Evolutionary conservation across 768 basidiomycete genomes (phyloP).

Genomic region (Lentinula sp.): DNA sequence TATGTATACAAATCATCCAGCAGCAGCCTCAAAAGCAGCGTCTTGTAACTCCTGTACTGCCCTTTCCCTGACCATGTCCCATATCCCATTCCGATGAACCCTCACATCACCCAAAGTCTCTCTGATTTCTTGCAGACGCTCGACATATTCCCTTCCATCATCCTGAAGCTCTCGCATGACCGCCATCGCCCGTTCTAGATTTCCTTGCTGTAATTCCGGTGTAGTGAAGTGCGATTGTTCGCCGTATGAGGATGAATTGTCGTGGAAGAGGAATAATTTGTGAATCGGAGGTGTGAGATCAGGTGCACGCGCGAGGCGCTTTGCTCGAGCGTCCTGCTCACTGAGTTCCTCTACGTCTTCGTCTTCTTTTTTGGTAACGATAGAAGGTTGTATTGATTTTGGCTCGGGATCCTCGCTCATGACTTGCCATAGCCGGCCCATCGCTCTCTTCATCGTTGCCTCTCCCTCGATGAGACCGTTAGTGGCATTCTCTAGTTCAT

Average conservation of each 20-base stretch:
- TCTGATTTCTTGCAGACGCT: conserved; percentile 77
- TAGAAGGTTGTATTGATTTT: conserved; percentile 25
- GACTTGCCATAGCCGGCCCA: conserved; percentile 79
- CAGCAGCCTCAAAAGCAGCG: conserved; percentile 36
- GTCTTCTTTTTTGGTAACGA: conserved; percentile 65
- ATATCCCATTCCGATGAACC: conserved; percentile 65
- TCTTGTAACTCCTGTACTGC: conserved; percentile 74
- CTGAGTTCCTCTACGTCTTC: conserved; percentile 45
- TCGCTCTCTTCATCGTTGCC: conserved; percentile 59
- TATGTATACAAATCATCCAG: neutral
- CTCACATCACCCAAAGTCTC: conserved; percentile 74
- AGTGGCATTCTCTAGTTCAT: conserved; percentile 77
- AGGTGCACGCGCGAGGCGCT: conserved; percentile 51
- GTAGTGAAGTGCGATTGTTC: conserved; percentile 61
- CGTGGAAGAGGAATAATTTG: conserved; percentile 58
- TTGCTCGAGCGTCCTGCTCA: conserved; percentile 29
- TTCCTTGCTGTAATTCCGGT: conserved; percentile 62
- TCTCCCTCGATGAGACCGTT: conserved; percentile 84
- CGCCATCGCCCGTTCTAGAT: conserved; percentile 68
- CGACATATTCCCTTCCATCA: conserved; percentile 82
- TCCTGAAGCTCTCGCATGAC: conserved; percentile 77
- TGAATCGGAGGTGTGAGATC: conserved; percentile 60
- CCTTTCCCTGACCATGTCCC: conserved; percentile 70
- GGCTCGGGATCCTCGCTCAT: conserved; percentile 58
- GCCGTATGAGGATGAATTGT: conserved; percentile 33